These are phyloP conservation scores for Trypethelium eluteriae DNA, from an alignment of 495 filamentous ascomycete species.

Conservation along the genomic window DNA sequence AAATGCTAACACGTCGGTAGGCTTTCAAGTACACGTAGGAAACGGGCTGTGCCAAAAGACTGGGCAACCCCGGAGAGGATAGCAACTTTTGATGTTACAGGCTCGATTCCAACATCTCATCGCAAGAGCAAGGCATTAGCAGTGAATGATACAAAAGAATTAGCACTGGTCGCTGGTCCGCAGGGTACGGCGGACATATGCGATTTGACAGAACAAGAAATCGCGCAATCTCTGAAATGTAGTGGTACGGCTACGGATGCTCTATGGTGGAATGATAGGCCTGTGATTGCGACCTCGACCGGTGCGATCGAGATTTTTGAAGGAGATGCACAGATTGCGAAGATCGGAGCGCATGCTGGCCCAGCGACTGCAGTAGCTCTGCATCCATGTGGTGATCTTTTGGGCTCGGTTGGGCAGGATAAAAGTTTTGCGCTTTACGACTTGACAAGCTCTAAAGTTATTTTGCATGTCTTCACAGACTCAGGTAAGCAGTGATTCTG, in stretches of 20 bases:
- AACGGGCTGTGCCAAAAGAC: slow-evolving; percentile 72
- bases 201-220: slow-evolving; percentile 61
- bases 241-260: slow-evolving; percentile 68
- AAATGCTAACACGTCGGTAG: slow-evolving; percentile 40
- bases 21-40: slow-evolving; percentile 74
- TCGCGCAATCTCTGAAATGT: slow-evolving; percentile 58
- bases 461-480: slow-evolving; percentile 73
- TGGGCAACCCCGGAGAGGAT: slow-evolving; percentile 77
- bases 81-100: slow-evolving; percentile 53
- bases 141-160: slow-evolving; percentile 54
- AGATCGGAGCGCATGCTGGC: slow-evolving; percentile 72
- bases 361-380: slow-evolving; percentile 66
- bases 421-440: slow-evolving; percentile 94
- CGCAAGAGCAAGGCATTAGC: slow-evolving; percentile 59
- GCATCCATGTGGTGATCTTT: slow-evolving; percentile 76
- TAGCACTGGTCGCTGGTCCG: slow-evolving; percentile 70
- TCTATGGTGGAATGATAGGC: slow-evolving; percentile 64
- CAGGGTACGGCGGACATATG: slow-evolving; percentile 74
- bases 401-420: slow-evolving; percentile 82
- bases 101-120: slow-evolving; percentile 55
- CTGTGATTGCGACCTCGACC: slow-evolving; percentile 64
- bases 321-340: slow-evolving; percentile 53
- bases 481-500: slow-evolving; percentile 52
- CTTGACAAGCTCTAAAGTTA: slow-evolving; percentile 53
- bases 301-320: slow-evolving; percentile 73